Evolutionary conservation across 148 eudicot genomes (phyloP), one percentile per base, ranked within the genome.

Genomic region (Nyssa sinensis): DNA sequence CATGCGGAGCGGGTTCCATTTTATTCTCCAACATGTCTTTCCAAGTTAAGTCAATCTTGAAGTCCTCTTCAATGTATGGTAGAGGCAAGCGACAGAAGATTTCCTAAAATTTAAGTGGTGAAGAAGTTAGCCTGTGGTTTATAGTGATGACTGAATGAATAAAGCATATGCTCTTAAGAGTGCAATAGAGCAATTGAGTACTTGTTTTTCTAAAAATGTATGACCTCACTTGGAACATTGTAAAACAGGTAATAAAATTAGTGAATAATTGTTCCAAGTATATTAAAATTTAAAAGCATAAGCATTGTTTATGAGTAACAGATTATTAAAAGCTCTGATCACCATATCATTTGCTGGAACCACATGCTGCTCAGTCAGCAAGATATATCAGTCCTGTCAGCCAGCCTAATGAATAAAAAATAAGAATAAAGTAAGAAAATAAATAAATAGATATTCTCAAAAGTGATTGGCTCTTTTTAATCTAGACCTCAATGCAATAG

Each of bases 361-460:
- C 79, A 75, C 81, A 71, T 77, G 77, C 98, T 93, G 98, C 94
- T 81, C 79, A 84, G 79, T 74, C 80, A 87, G 88, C 67, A 86
- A 87, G 84, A 88, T 80, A 84, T 60, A 83, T 82, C 83, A 89
- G 81, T 90, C 89, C 87, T 86, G 90, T 88, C 90, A 87, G 81
- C 74, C 83, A 90, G 85, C 81, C 79, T 81, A 86, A 87, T 84
- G 81, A 87, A 83, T 85, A 74, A 80, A 87, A 80, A 78, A 81
- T 83, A 76, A 70, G 69, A 74, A 77, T 47, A 51, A 81, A 68
- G 59, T 34, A 59, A 74, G 60, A n/a, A n/a, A 77, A 67, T 57
- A 58, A 27, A 3, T 3, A 31, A 63, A 57, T 41, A 69, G 1
- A 28, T 12, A 28, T 24, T 30, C 29, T 31, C 37, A 30, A n/a